Percentiles rank a stretch among this genome's conserved stretches.
Conservation (phyloP, 129 eudicot genomes). For the Chrysanthemum lavandulifolium region DNA sequence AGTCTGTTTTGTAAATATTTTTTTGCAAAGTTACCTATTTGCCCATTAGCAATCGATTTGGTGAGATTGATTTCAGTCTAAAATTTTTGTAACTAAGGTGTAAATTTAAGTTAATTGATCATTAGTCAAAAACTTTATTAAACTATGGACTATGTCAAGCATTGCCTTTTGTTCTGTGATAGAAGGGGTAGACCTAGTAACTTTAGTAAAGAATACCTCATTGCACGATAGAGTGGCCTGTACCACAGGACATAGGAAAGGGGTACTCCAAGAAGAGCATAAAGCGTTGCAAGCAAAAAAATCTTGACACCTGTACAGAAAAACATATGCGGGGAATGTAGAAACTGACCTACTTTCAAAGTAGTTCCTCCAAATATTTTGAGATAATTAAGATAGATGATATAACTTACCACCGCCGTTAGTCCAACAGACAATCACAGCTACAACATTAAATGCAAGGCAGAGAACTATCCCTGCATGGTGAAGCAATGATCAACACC, state of each 20-base stretch:
- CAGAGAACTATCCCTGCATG: constrained; percentile 85
- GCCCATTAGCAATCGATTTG: no score
- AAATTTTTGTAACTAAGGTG: no score
- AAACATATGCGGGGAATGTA: constrained; percentile 9
- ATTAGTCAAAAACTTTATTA: no score
- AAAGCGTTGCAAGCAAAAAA: constrained; percentile 81
- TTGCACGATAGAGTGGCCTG: constrained; percentile 88
- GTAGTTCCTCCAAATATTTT: not conserved
- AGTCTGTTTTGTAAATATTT: no score
- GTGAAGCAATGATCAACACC: not conserved
- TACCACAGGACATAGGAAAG: constrained; percentile 91
- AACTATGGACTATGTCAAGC: no score
- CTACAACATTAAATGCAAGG: constrained; percentile 74
- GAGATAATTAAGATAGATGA: not conserved
- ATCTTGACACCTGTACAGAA: constrained; percentile 70
- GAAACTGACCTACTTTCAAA: constrained; percentile 3
- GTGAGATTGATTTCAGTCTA: no score
- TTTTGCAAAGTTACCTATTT: no score
- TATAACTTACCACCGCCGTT: constrained; percentile 77
- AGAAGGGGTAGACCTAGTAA: no score
- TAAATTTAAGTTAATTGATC: no score
- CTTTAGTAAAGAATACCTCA: constrained; percentile 56
- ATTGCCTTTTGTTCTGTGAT: no score
- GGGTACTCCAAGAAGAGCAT: constrained; percentile 87
- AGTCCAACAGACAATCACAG: constrained; percentile 84